These are phyloP conservation scores for Suillus weaverae DNA, from an alignment of 768 basidiomycete species.

Conservation along the genomic window DNA sequence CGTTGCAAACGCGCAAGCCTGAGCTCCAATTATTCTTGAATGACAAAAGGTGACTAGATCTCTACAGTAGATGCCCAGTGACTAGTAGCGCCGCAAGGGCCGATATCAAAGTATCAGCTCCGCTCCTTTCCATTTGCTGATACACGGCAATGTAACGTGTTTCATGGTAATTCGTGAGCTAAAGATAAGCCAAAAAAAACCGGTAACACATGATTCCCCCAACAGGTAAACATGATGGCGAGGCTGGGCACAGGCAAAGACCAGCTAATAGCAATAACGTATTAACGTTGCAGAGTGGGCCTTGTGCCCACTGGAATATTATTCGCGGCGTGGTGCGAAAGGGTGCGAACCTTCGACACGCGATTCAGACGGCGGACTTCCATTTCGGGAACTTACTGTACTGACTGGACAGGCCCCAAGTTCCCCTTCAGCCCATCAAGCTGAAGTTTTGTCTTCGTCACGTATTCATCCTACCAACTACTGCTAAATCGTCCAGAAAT, in stretches of 20 bases:
- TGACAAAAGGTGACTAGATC: background rate
- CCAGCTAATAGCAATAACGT: background rate
- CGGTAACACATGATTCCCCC: background rate
- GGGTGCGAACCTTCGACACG: slow-evolving; percentile 19
- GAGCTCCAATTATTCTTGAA: background rate
- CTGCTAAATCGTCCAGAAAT: slow-evolving; percentile 21
- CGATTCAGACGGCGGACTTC: slow-evolving; percentile 32
- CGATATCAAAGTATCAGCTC: background rate
- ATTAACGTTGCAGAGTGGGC: background rate
- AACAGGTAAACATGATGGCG: background rate
- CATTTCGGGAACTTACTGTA: slow-evolving; percentile 21
- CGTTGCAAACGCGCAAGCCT: background rate
- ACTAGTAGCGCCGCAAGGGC: background rate
- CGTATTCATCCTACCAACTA: slow-evolving; percentile 17
- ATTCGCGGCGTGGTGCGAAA: background rate
- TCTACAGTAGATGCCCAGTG: background rate
- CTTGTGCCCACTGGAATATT: background rate
- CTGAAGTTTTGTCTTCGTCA: slow-evolving; percentile 16
- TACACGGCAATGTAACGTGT: slow-evolving; percentile 20
- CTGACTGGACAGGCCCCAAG: slow-evolving; percentile 18
- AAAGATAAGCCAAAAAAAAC: slow-evolving; percentile 10
- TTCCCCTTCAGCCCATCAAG: slow-evolving; percentile 22
- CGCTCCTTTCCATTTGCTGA: slow-evolving; percentile 7
- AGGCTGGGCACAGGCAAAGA: background rate
- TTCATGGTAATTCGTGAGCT: slow-evolving; percentile 3